phyloP scores from a whole-genome alignment of 345 rosid species.

The Syzygium aqueum region DNA sequence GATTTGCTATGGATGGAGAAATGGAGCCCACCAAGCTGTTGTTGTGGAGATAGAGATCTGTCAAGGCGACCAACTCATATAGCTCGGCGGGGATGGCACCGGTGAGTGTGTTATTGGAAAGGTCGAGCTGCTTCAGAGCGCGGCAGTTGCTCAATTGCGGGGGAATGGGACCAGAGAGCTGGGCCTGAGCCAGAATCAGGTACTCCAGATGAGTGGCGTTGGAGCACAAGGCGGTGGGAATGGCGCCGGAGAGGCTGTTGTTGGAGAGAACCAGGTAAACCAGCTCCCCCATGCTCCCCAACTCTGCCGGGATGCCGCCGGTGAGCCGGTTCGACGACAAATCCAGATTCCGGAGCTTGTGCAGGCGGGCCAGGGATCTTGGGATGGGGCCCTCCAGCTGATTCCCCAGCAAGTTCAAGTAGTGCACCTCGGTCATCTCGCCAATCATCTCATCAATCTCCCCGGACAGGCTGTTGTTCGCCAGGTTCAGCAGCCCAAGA shows the following conservation, averaged over 20 bases:
- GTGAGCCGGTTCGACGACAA: conserved; percentile 59
- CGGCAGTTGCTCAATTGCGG: conserved; percentile 42
- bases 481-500: conserved; percentile 55
- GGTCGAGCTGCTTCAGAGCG: conserved; percentile 61
- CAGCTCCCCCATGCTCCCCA: conserved; percentile 64
- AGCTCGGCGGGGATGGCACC: conserved; percentile 62
- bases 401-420: conserved; percentile 63
- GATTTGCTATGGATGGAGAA: conserved; percentile 55
- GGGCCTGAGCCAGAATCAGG: conserved; percentile 40
- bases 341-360: conserved; percentile 55
- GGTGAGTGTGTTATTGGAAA: conserved; percentile 62
- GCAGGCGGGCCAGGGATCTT: conserved; percentile 31
- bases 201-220: conserved; percentile 42
- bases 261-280: conserved; percentile 44
- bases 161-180: conserved; percentile 67
- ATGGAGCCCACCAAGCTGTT: conserved; percentile 72
- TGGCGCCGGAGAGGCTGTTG: conserved; percentile 48
- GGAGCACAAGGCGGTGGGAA: conserved; percentile 49
- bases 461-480: conserved; percentile 67
- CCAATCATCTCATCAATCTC: conserved; percentile 57
- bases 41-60: conserved; percentile 77
- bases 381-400: conserved; percentile 58
- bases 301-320: conserved; percentile 63
- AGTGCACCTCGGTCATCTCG: conserved; percentile 45
- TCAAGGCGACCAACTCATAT: conserved; percentile 37